Base-by-base conservation (phyloP, 2,329 filamentous ascomycete genomes). In the Hortaea werneckii region DNA sequence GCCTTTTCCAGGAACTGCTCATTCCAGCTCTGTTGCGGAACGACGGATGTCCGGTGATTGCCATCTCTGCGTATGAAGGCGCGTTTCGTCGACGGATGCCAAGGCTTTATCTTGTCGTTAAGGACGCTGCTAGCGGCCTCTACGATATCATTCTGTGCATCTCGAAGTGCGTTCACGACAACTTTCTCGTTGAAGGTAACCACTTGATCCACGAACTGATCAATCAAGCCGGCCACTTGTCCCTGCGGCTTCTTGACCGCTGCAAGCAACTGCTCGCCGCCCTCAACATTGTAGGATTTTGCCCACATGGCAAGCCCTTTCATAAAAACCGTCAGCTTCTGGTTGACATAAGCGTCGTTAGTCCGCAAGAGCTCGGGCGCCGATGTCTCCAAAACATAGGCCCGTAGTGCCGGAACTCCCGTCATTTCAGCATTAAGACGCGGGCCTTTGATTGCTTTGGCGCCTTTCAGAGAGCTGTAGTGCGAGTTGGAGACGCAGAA, bases 401-500 rank as follows among this genome's bases (percentile, higher is more conserved):
- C 6, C 5, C 58, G 51, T 1, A 61, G 40, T 2, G 13, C 42
- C 1, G 54, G 58, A 11, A 60, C 49, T 0, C 53, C 55, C 8
- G 58, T 61, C n/a, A 7, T 28, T 1, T 48, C 44, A 0, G 50
- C 37, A 8, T 12, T 37, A 3, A 59, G 45, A 2, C 40, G 46
- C 0, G 37, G 9, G 1, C 49, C 43, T 4, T 7, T 26, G 1
- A 30, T 26, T 0, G 30, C 28, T 6, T 30, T 42, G 2, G 29
- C 40, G 3, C 48, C 53, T 34, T 56, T 58, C 1, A 49, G 42
- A 5, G 49, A 44, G 3, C 32, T 43, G 42, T 62, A 61, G 37
- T 61, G 58, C 6, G 26, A 12, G 26, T 57, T 61, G 3, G 57
- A 59, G 7, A 62, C 50, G 42, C 45, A 52, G 34, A 49, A 49